A percentile compares a stretch with the other conserved stretches of the same genome.
phyloP scores from a whole-genome alignment of 345 rosid genomes.

The Boechera stricta region DNA sequence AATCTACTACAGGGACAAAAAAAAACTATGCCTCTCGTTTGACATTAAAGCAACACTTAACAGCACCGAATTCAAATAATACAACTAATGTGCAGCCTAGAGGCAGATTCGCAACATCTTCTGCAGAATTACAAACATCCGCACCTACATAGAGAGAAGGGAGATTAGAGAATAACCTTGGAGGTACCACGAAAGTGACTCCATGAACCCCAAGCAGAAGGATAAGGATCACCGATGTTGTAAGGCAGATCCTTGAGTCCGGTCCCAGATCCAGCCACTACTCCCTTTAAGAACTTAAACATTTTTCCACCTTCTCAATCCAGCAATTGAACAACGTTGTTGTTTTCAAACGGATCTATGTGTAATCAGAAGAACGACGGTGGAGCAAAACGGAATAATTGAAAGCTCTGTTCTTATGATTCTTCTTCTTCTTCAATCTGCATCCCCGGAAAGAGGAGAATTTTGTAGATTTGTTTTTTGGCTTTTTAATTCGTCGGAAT shows the following conservation, averaged over 20 bases:
- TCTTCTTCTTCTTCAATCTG: conserved; percentile 28
- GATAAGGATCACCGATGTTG: conserved; percentile 85
- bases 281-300: conserved; percentile 91
- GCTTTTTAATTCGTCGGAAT: conserved; percentile 33
- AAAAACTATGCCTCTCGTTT: not conserved
- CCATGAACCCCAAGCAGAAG: conserved; percentile 98
- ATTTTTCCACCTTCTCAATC: conserved; percentile 48
- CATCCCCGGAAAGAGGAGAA: conserved; percentile 31
- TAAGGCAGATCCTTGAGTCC: conserved; percentile 97
- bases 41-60: conserved; percentile 25
- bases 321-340: conserved; percentile 4
- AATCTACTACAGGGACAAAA: too few relatives aligned
- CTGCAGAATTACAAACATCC: not conserved
- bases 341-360: conserved; percentile 27
- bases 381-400: not conserved
- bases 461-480: conserved; percentile 32
- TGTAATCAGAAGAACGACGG: conserved; percentile 18
- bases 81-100: conserved; percentile 13
- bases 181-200: conserved; percentile 90
- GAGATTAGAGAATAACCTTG: conserved; percentile 54
- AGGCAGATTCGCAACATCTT: conserved; percentile 1
- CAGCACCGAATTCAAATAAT: not conserved
- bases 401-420: conserved; percentile 18
- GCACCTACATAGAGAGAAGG: not conserved
- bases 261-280: conserved; percentile 92